phyloP scores from a whole-genome alignment of 352 stramenopile species.

The Globisporangium mamillatum region DNA sequence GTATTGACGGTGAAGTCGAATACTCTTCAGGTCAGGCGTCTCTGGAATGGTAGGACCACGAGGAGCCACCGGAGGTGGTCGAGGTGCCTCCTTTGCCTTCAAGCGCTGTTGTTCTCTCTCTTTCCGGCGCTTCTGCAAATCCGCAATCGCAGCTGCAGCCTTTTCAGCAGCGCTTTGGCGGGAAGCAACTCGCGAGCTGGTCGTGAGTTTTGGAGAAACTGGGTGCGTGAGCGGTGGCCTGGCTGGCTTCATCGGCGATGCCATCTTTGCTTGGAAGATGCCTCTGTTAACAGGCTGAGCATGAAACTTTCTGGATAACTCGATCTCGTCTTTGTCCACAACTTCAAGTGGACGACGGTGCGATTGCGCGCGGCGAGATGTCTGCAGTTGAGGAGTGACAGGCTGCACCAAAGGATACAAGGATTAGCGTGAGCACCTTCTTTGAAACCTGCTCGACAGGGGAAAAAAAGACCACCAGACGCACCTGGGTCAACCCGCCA shows the following conservation, averaged over 20 bases:
- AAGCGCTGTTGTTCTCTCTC: conserved; percentile 36
- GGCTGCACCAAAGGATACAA: conserved; percentile 27
- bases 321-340: conserved; percentile 68
- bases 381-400: conserved; percentile 67
- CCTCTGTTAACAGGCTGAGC: conserved; percentile 55
- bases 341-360: conserved; percentile 56
- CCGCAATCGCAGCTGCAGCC: conserved; percentile 24
- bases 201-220: conserved; percentile 41
- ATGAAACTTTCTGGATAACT: conserved; percentile 79
- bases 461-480: not conserved
- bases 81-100: conserved; percentile 29
- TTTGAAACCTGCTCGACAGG: not conserved
- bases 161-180: conserved; percentile 33
- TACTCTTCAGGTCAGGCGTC: conserved; percentile 67
- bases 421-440: not conserved
- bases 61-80: conserved; percentile 15
- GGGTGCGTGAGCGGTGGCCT: conserved; percentile 43
- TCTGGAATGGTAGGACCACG: conserved; percentile 57
- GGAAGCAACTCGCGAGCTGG: conserved; percentile 31
- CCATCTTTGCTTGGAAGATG: conserved; percentile 40
- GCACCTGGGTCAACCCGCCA: conserved; percentile 41
- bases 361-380: conserved; percentile 46
- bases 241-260: conserved; percentile 16
- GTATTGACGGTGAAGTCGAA: conserved; percentile 68
- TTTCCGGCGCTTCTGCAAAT: conserved; percentile 43